phyloP scores from a whole-genome alignment of 371 early-diverging fungal genomes.

The Apophysomyces sp. region DNA sequence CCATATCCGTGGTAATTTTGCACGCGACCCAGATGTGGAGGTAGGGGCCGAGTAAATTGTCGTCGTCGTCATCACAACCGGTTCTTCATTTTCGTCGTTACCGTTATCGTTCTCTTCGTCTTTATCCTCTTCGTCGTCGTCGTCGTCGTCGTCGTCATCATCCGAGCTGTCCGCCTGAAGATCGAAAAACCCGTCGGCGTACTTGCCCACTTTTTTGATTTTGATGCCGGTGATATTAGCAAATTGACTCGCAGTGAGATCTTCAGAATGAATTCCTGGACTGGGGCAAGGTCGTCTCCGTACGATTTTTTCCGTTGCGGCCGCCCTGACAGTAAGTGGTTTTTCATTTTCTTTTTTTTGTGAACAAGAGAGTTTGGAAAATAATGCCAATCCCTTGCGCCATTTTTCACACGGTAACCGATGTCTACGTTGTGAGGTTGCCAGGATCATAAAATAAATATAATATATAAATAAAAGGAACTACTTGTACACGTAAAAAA shows the following conservation, averaged over 20 bases:
- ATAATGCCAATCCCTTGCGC: constrained; percentile 8
- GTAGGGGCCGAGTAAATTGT: constrained; percentile 23
- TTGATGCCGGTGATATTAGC: constrained; percentile 43
- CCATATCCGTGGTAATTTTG: constrained; percentile 36
- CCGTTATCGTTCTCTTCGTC: neutral
- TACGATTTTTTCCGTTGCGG: constrained; percentile 43
- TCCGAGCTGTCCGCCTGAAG: neutral
- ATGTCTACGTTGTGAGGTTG: constrained; percentile 7
- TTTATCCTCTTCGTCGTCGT: constrained; percentile 1
- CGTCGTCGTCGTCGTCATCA: constrained; percentile 9
- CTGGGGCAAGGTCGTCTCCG: constrained; percentile 16
- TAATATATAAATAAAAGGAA: constrained; percentile 5
- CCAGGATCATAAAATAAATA: neutral
- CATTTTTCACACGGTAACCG: constrained; percentile 5
- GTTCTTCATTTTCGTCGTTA: constrained; percentile 8
- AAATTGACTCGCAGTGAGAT: constrained; percentile 50
- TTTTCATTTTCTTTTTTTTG: neutral
- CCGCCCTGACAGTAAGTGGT: constrained; percentile 17
- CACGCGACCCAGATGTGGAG: constrained; percentile 12
- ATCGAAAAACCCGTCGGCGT: neutral
- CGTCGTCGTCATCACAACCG: constrained; percentile 5
- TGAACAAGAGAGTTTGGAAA: constrained; percentile 8
- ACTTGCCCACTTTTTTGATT: constrained; percentile 13
- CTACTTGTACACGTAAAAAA: neutral
- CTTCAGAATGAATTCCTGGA: constrained; percentile 27